Evolutionary conservation across 2,329 filamentous ascomycete genomes (phyloP), one percentile per base, ranked within the genome.

Genomic region (Exophiala calicioides): DNA sequence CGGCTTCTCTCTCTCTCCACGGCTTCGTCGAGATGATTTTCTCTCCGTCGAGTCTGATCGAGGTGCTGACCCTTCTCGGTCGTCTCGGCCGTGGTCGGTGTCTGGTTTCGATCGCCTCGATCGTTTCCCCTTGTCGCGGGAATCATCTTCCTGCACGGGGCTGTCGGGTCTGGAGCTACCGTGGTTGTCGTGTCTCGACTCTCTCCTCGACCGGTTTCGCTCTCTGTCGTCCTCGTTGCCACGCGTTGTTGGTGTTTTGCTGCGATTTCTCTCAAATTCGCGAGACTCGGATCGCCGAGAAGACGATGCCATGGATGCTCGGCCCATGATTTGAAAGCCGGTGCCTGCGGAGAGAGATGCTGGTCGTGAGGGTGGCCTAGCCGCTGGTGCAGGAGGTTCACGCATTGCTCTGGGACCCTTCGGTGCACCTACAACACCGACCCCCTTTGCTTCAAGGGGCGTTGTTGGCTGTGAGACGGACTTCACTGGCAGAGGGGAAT

Each of bases 371-470:
- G n/a, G n/a, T n/a, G n/a, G n/a, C n/a, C n/a, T n/a, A n/a, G n/a
- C 37, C 12, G 48, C n/a, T 10, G 57, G 41, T 18, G 43, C 43
- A 42, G 53, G 42, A 16, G 53, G 45, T 35, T 58, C 58, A 47
- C 91, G 81, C 88, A 97, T 95, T 13, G 93, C 93, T 69, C 93
- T 90, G 36, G 93, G 93, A 7, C 90, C 93, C 44, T 86, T 95
- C 20, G 93, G 93, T 20, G 93, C 93, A 70, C 79, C 79, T 62
- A 73, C 73, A 41, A 82, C 78, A 27, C 78, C 79, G 77, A 88
- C 69, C 3, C 75, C 75, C 40, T 68, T 67, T 5, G 73, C 66
- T 50, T 68, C 62, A 46, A 58, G 49, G 45, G 68, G 66, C 53
- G 64, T 49, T 27, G 60, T 47, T 59, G 52, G 33, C 23, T 44